These are phyloP conservation scores for Clathrus columnatus DNA, from an alignment of 768 basidiomycete genomes.

Conservation along the genomic window DNA sequence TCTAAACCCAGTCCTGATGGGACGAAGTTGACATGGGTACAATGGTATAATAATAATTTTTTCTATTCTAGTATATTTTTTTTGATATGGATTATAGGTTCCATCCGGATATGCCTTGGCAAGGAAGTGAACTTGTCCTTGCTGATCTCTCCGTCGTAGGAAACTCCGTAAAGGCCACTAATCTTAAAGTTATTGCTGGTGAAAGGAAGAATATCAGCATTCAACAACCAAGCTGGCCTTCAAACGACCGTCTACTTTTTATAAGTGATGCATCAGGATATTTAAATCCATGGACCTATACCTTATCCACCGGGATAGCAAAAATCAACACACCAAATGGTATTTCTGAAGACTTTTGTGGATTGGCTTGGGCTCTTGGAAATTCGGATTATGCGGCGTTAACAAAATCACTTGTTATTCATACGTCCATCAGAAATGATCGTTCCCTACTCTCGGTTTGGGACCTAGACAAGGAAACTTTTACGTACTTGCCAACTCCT, in stretches of 20 bases:
- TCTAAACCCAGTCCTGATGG: slow-evolving; percentile 57
- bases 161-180: slow-evolving; percentile 24
- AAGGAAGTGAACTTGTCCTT: slow-evolving; percentile 47
- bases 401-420: slow-evolving; percentile 23
- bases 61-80: not conserved
- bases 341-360: slow-evolving; percentile 43
- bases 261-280: slow-evolving; percentile 58
- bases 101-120: slow-evolving; percentile 72
- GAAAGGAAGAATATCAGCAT: slow-evolving; percentile 41
- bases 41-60: slow-evolving; percentile 38
- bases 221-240: slow-evolving; percentile 52
- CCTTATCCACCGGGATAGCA: slow-evolving; percentile 24
- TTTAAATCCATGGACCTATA: slow-evolving; percentile 57
- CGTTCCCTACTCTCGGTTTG: slow-evolving; percentile 32
- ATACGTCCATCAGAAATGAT: slow-evolving; percentile 34
- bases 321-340: slow-evolving; percentile 34
- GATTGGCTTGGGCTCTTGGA: slow-evolving; percentile 49
- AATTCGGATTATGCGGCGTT: slow-evolving; percentile 35
- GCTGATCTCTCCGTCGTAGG: slow-evolving; percentile 33
- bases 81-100: slow-evolving; percentile 10
- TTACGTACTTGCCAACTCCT: not conserved
- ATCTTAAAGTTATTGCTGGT: slow-evolving; percentile 42
- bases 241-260: slow-evolving; percentile 49
- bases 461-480: slow-evolving; percentile 21
- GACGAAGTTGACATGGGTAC: slow-evolving; percentile 46